A percentile compares a stretch with the other conserved stretches of the same genome.
phyloP scores from a whole-genome alignment of 1,139 yeast species.

The Nakaseomyces kungkrabaensis region DNA sequence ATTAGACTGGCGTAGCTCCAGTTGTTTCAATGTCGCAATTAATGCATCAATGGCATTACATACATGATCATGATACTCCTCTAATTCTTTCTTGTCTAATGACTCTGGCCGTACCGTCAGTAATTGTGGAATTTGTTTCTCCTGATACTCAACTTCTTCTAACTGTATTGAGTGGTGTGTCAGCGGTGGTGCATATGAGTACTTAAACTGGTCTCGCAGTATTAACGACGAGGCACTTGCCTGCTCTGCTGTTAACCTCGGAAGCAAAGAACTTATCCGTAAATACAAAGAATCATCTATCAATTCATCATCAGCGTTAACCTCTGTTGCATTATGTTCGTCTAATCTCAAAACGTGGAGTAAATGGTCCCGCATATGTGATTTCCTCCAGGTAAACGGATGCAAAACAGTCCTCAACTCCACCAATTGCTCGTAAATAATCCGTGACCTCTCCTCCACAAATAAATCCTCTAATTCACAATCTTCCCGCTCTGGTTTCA shows the following conservation, averaged over 20 bases:
- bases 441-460: constrained; percentile 21
- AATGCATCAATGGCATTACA: constrained; percentile 21
- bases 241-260: constrained; percentile 5
- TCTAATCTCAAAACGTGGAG: constrained; percentile 21
- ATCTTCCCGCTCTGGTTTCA: neutral
- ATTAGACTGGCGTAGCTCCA: constrained; percentile 13
- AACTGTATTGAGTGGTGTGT: constrained; percentile 11
- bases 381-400: constrained; percentile 24
- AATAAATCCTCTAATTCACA: constrained; percentile 13
- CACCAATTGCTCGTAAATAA: constrained; percentile 25
- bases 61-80: constrained; percentile 20
- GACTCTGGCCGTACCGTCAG: constrained; percentile 6
- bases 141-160: constrained; percentile 12
- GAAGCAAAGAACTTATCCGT: constrained; percentile 8
- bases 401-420: constrained; percentile 14
- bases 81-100: constrained; percentile 8
- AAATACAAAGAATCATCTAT: constrained; percentile 17
- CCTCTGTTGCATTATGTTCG: constrained; percentile 6
- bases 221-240: neutral
- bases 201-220: constrained; percentile 15
- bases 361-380: constrained; percentile 17
- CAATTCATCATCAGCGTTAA: constrained; percentile 6
- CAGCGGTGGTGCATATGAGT: constrained; percentile 14
- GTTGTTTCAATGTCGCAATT: constrained; percentile 12
- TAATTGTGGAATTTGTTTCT: constrained; percentile 13